Conservation (phyloP, 2,329 filamentous ascomycete species). For the Cladorrhinum sp. region DNA sequence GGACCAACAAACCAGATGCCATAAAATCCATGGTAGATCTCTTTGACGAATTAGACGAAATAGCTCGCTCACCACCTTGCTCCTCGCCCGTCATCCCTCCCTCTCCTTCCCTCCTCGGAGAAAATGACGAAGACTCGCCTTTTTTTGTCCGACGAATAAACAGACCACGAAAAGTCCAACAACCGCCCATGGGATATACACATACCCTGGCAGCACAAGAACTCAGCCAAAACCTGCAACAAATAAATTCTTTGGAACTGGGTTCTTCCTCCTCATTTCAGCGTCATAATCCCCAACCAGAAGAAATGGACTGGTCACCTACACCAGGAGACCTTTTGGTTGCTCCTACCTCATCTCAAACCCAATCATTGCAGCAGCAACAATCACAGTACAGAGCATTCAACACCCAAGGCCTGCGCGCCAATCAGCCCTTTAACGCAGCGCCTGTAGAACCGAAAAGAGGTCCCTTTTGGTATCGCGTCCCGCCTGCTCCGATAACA, state of each 20-base stretch:
- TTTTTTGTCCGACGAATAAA: background rate
- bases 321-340: constrained; percentile 32
- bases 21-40: constrained; percentile 44
- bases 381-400: constrained; percentile 56
- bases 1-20: constrained; percentile 1
- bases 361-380: background rate
- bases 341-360: background rate
- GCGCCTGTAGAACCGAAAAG: constrained; percentile 42
- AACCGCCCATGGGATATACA: constrained; percentile 17
- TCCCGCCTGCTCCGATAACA: constrained; percentile 66
- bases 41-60: constrained; percentile 50
- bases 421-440: constrained; percentile 44
- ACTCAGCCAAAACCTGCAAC: constrained; percentile 12
- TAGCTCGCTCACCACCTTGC: constrained; percentile 32
- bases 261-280: constrained; percentile 14
- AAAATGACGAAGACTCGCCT: background rate
- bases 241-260: constrained; percentile 18
- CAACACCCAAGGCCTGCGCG: constrained; percentile 41
- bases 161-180: constrained; percentile 5
- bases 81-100: constrained; percentile 17
- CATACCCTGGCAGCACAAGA: constrained; percentile 18
- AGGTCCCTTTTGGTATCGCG: constrained; percentile 65
- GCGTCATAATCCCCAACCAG: constrained; percentile 31
- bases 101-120: constrained; percentile 7
- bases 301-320: constrained; percentile 74